Conservation (phyloP, 208 protist species). For the Vickermania spadyakhi region DNA sequence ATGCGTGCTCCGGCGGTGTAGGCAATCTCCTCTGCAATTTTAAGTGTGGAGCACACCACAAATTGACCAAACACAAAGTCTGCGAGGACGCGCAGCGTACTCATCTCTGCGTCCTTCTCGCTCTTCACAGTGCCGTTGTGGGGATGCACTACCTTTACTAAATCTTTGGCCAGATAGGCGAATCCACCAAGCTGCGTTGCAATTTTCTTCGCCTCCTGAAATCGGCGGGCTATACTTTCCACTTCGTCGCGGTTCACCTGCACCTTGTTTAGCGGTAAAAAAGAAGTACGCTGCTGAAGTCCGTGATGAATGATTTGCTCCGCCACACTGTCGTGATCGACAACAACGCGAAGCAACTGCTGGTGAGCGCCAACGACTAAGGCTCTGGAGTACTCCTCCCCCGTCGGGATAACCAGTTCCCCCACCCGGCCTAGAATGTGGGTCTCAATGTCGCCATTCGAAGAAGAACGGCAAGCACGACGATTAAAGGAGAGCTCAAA, state of each 20-base stretch:
- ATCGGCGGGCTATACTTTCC: not conserved
- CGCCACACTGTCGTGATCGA: constrained; percentile 90
- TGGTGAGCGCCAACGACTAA: constrained; percentile 91
- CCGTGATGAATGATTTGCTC: constrained; percentile 91
- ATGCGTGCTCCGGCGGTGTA: constrained; percentile 61
- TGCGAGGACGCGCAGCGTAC: constrained; percentile 12
- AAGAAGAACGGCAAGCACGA: constrained; percentile 22
- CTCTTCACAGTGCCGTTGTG: constrained; percentile 12
- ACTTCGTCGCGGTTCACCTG: constrained; percentile 7
- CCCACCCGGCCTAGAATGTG: constrained; percentile 90
- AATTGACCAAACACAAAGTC: constrained; percentile 96
- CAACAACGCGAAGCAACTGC: constrained; percentile 93
- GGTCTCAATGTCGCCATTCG: constrained; percentile 12
- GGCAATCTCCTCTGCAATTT: constrained; percentile 76
- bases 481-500: constrained; percentile 69
- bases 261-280: constrained; percentile 97
- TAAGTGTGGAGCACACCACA: constrained; percentile 90
- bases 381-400: constrained; percentile 61
- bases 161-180: constrained; percentile 56
- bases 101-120: constrained; percentile 22
- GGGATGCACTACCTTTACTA: constrained; percentile 51
- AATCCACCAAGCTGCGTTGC: constrained; percentile 27
- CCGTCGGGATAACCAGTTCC: constrained; percentile 84
- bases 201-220: constrained; percentile 19
- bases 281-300: constrained; percentile 92